Conservation (phyloP, 371 early-diverging fungal genomes). For the Encephalitozoon hellem region DNA sequence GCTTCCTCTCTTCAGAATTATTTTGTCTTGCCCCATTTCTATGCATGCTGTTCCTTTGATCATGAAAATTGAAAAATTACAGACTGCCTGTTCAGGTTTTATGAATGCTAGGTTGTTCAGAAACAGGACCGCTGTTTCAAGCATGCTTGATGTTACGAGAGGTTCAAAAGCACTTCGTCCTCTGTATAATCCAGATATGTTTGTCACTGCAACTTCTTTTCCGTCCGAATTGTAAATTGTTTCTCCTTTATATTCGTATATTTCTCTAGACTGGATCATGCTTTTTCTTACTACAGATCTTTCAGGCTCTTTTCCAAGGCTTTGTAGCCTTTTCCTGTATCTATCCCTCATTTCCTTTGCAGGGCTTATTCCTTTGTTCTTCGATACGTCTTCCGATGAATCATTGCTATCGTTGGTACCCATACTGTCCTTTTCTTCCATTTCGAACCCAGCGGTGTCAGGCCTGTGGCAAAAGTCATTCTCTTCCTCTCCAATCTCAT, state of each 20-base stretch:
- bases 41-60: slow-evolving; percentile 44
- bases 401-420: neutral
- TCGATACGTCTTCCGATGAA: neutral
- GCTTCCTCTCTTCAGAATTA: slow-evolving; percentile 32
- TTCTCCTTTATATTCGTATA: neutral
- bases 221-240: neutral
- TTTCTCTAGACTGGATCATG: neutral
- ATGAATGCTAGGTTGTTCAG: slow-evolving; percentile 38
- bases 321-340: neutral
- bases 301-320: neutral
- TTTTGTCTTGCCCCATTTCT: neutral
- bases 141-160: slow-evolving; percentile 1
- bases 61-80: slow-evolving; percentile 41
- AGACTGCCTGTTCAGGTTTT: slow-evolving; percentile 21
- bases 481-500: neutral
- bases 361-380: neutral
- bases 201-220: neutral
- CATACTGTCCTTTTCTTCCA: neutral
- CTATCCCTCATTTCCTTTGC: neutral
- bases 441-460: too few relatives aligned
- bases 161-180: slow-evolving; percentile 24
- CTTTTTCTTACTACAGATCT: neutral
- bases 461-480: neutral
- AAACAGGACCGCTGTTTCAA: slow-evolving; percentile 40
- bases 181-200: neutral